phyloP scores from a whole-genome alignment of 169 alveolate genomes.

The Theileria sp. region DNA sequence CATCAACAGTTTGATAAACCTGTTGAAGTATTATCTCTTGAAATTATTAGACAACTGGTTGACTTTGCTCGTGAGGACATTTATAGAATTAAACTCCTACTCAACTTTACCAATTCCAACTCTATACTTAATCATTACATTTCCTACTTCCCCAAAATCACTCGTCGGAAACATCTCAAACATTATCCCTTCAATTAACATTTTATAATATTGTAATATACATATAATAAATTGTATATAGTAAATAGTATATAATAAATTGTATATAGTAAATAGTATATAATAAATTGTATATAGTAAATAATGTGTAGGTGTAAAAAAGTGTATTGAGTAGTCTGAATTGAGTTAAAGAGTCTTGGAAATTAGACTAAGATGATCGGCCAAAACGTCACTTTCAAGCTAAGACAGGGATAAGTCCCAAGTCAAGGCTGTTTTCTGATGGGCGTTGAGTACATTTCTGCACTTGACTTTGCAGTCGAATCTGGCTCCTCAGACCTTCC shows the following conservation, averaged over 20 bases:
- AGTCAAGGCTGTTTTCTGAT: conserved; percentile 60
- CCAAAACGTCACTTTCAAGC: conserved; percentile 65
- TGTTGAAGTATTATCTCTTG: conserved; percentile 4
- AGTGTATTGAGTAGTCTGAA: conserved; percentile 65
- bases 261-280: too few species aligned
- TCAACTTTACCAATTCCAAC: neutral
- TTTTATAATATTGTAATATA: too few species aligned
- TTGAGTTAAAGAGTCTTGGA: conserved; percentile 57
- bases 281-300: too few species aligned
- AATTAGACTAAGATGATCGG: conserved; percentile 47
- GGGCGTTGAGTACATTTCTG: conserved; percentile 57
- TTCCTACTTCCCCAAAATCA: conserved; percentile 1
- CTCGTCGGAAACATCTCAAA: neutral
- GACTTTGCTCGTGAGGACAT: conserved; percentile 15
- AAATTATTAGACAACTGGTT: conserved; percentile 26
- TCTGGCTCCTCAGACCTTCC: conserved; percentile 70
- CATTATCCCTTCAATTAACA: neutral
- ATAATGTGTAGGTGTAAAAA: conserved; percentile 4
- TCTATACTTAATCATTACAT: neutral
- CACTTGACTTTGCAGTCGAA: conserved; percentile 58
- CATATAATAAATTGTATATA: too few species aligned
- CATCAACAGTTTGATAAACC: neutral
- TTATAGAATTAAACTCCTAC: conserved; percentile 25
- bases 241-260: too few species aligned
- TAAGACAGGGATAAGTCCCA: too few species aligned